Conservation (phyloP, 2,329 filamentous ascomycete genomes). For the Hypocreales sp. region DNA sequence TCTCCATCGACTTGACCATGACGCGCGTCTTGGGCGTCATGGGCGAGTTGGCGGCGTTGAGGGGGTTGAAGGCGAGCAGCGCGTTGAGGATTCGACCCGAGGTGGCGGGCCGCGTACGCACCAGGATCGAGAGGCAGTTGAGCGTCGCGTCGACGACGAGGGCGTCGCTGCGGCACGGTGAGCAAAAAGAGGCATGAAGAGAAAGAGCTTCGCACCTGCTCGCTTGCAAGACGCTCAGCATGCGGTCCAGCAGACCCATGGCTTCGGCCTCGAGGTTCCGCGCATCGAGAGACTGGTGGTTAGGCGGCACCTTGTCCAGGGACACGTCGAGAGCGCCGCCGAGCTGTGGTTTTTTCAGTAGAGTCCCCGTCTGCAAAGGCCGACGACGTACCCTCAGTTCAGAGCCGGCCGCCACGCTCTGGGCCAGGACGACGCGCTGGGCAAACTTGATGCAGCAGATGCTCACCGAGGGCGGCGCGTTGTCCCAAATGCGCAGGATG, state of each 20-base stretch:
- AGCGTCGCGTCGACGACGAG: slow-evolving; percentile 81
- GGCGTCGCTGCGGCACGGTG: slow-evolving; percentile 48
- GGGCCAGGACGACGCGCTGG: slow-evolving; percentile 80
- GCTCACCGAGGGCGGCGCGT: slow-evolving; percentile 56
- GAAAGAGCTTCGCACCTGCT: no score
- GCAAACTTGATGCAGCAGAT: slow-evolving; percentile 97
- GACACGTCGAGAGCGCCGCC: slow-evolving; percentile 56
- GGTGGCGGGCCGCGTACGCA: slow-evolving; percentile 67
- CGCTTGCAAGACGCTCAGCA: slow-evolving; percentile 75
- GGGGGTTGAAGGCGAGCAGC: slow-evolving; percentile 80
- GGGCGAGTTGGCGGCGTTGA: slow-evolving; percentile 62
- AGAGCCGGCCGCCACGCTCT: slow-evolving; percentile 67
- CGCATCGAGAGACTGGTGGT: slow-evolving; percentile 66
- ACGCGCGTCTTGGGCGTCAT: slow-evolving; percentile 70
- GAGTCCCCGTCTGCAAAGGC: slow-evolving; percentile 8
- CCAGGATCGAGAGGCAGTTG: slow-evolving; percentile 71
- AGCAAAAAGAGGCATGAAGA: no score
- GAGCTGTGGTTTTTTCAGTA: no score
- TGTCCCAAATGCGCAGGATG: slow-evolving; percentile 81
- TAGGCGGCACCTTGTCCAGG: slow-evolving; percentile 67
- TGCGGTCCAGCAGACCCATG: slow-evolving; percentile 74
- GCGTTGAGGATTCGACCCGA: slow-evolving; percentile 75
- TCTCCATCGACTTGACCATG: slow-evolving; percentile 84
- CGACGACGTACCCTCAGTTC: slow-evolving; percentile 59
- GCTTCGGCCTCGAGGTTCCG: slow-evolving; percentile 84